Conservation (phyloP, 768 basidiomycete species). For the Krasilnikovozyma curviuscula region DNA sequence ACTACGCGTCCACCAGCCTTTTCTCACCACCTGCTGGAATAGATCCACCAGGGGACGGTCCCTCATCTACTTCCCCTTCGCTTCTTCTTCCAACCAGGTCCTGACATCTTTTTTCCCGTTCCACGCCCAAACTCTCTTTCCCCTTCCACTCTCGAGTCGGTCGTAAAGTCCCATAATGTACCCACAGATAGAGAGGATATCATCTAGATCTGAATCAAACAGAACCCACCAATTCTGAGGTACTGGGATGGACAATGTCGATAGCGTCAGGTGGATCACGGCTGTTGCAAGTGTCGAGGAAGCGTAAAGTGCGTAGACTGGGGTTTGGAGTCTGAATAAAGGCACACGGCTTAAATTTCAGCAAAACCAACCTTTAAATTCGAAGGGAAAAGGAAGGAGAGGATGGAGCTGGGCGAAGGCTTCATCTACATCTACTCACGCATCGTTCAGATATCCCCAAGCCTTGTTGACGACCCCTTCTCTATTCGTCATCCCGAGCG, state of each 20-base stretch:
- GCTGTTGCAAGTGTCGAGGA: slow-evolving; percentile 78
- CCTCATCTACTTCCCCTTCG: too few relatives aligned
- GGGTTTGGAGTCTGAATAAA: slow-evolving; percentile 62
- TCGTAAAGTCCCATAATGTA: slow-evolving; percentile 54
- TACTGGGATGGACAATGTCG: slow-evolving; percentile 49
- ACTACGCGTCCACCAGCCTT: too few relatives aligned
- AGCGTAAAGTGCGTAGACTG: slow-evolving; percentile 73
- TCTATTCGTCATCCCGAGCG: slow-evolving; percentile 61
- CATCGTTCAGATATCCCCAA: slow-evolving; percentile 93
- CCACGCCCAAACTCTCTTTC: slow-evolving; percentile 36
- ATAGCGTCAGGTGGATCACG: slow-evolving; percentile 61
- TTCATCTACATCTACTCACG: slow-evolving; percentile 37
- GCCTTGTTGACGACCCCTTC: slow-evolving; percentile 53
- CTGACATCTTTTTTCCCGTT: slow-evolving; percentile 61
- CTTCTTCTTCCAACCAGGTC: slow-evolving; percentile 51
- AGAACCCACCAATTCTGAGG: slow-evolving; percentile 79
- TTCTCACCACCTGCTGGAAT: too few relatives aligned
- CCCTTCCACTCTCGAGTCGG: slow-evolving; percentile 30
- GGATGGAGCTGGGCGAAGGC: too few relatives aligned
- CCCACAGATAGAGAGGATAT: slow-evolving; percentile 70
- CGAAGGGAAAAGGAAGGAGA: not conserved
- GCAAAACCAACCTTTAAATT: not conserved
- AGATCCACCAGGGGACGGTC: too few relatives aligned
- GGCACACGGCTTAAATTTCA: not conserved
- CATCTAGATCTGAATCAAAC: slow-evolving; percentile 80